Percentiles rank a stretch among this genome's conserved stretches.
Evolutionary conservation across 176 grass and related monocot species (phyloP).

Genomic region (Triticum dicoccoides): DNA sequence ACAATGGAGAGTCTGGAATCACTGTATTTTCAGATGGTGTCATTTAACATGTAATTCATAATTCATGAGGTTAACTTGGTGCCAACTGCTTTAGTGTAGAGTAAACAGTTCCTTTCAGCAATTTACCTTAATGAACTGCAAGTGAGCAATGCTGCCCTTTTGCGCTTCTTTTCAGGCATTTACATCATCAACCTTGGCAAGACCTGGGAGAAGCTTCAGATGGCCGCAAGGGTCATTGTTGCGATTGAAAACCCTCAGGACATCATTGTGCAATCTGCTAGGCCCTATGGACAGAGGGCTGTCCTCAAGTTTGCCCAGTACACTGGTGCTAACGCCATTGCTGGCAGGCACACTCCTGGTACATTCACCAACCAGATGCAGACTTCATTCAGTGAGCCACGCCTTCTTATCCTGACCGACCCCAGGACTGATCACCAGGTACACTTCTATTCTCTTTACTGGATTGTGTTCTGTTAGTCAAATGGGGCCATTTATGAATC

Average conservation of each 20-base stretch:
- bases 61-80: neutral
- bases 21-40: neutral
- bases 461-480: neutral
- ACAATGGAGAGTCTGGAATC: neutral
- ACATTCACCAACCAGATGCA: slow-evolving; percentile 96
- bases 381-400: slow-evolving; percentile 79
- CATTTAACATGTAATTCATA: no score
- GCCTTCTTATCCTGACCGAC: slow-evolving; percentile 95
- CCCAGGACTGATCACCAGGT: slow-evolving; percentile 93
- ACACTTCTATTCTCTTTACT: neutral
- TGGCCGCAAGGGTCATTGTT: slow-evolving; percentile 81
- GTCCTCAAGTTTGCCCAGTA: slow-evolving; percentile 92
- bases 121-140: neutral
- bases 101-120: neutral
- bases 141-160: neutral
- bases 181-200: slow-evolving; percentile 87
- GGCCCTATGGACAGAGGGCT: slow-evolving; percentile 83
- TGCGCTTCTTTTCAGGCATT: slow-evolving; percentile 43
- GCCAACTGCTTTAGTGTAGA: neutral
- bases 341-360: slow-evolving; percentile 91
- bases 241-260: slow-evolving; percentile 85
- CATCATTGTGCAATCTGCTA: slow-evolving; percentile 92
- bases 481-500: neutral
- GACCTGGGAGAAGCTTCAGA: slow-evolving; percentile 84
- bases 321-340: slow-evolving; percentile 87